Conservation (phyloP, 352 stramenopile genomes). For the Globisporangium carolinianum region DNA sequence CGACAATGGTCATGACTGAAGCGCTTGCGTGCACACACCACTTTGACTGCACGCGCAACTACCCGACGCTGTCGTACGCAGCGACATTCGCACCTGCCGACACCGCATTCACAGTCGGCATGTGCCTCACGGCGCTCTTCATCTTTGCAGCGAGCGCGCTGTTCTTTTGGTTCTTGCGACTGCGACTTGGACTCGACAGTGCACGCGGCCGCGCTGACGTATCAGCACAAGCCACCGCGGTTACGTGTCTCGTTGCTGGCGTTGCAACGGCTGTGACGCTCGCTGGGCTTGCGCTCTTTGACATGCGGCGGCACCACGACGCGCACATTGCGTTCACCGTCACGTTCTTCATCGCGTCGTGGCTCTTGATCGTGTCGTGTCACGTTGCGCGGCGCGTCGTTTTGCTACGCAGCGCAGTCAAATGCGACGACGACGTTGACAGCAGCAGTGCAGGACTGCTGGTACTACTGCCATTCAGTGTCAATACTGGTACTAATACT, state of each 20-base stretch:
- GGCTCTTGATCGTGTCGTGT: constrained; percentile 53
- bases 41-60: constrained; percentile 67
- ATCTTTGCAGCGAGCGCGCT: constrained; percentile 49
- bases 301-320: constrained; percentile 73
- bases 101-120: constrained; percentile 64
- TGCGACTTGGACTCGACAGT: constrained; percentile 24
- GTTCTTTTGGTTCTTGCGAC: constrained; percentile 65
- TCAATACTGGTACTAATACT: not conserved
- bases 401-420: constrained; percentile 17
- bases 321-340: constrained; percentile 67
- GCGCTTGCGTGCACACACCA: constrained; percentile 58
- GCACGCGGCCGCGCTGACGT: not conserved
- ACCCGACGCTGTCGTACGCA: constrained; percentile 81
- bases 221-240: constrained; percentile 4
- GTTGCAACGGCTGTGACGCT: constrained; percentile 35
- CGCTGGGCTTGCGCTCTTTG: constrained; percentile 57
- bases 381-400: constrained; percentile 34
- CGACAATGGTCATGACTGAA: constrained; percentile 71
- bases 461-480: no score
- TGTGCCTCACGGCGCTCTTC: constrained; percentile 72
- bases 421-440: constrained; percentile 1
- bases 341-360: constrained; percentile 69
- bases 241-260: constrained; percentile 23
- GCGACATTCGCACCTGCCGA: constrained; percentile 69
- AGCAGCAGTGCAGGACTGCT: constrained; percentile 4